phyloP scores from a whole-genome alignment of 805 yeast genomes.

The Sungouiozyma ichnusensis region DNA sequence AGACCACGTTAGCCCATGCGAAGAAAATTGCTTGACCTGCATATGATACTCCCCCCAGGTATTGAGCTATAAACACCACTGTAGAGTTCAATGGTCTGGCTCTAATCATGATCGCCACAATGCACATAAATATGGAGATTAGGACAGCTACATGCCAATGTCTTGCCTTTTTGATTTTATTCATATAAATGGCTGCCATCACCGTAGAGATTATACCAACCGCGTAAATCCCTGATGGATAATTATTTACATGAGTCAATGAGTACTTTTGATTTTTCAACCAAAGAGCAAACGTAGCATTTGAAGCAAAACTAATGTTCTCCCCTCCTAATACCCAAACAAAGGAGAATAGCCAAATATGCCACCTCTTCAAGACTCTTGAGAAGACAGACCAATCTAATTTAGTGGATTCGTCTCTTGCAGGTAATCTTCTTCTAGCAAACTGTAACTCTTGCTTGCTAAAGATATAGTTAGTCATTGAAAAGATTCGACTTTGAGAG shows the following conservation, averaged over 20 bases:
- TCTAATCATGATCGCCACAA: constrained; percentile 39
- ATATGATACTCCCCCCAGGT: constrained; percentile 42
- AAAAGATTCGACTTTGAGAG: constrained; percentile 8
- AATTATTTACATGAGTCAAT: constrained; percentile 37
- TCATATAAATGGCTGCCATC: constrained; percentile 35
- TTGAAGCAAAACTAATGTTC: constrained; percentile 37
- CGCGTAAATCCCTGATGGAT: constrained; percentile 45
- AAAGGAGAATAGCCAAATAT: constrained; percentile 43
- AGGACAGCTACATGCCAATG: constrained; percentile 44
- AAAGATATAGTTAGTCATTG: constrained; percentile 30
- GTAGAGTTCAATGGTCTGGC: constrained; percentile 31
- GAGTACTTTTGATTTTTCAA: constrained; percentile 33
- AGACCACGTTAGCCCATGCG: constrained; percentile 54
- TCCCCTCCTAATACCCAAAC: constrained; percentile 45
- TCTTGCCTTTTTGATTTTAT: constrained; percentile 31
- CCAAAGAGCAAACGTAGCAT: constrained; percentile 41
- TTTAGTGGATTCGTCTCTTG: constrained; percentile 29
- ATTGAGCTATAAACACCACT: constrained; percentile 44
- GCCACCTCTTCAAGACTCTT: constrained; percentile 44
- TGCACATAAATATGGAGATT: constrained; percentile 34
- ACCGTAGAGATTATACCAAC: constrained; percentile 41
- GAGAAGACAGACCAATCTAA: constrained; percentile 32
- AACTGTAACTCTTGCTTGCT: constrained; percentile 32
- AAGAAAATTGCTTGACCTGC: constrained; percentile 54
- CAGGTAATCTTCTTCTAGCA: constrained; percentile 36